Base-by-base conservation (phyloP, 768 basidiomycete genomes). In the Kwoniella mangroviensis region DNA sequence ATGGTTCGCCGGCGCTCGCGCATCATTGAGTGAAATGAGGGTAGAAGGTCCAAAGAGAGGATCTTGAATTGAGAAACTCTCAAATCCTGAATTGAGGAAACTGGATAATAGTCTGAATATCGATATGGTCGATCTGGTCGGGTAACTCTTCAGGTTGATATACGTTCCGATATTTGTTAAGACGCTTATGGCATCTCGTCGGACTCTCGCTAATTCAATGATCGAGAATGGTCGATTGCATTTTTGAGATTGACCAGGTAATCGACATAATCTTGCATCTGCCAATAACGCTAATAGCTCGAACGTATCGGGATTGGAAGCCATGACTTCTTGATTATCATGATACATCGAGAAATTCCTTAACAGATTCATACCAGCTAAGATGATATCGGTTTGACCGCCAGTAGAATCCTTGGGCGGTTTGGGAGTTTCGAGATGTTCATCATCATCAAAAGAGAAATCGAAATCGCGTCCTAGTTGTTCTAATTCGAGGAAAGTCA, bases 261-360 rank as follows among this genome's bases (percentile, higher is more conserved):
- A 6, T 60, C 74, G 58, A 52, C 65, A 45, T 64, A 81, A 68
- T 13, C 78, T 73, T 15, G 90, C 82, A 58, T 85, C 84, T 78
- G 90, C 90, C n/a, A 93, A 72, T 11, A 90, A 90, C 28, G 94
- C 85, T 59, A 94, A 76, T 28, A 92, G 75, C 74, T 89, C 87
- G 43, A 93, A 82, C 13, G 92, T 81, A 60, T 89, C 86, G 6
- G 87, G 86, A 68, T 92, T 89, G 51, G 85, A 86, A 1, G 89
- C 87, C 76, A 96, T 85, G 76, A 88, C 89, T 54, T 85, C 85
- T 70, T 86, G 81, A 76, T 96, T 96, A 72, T 95, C 91, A 7
- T 83, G 84, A 67, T 90, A 85, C 70, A 89, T 85, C n/a, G 92
- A 89, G 74, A 97, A 86, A 84, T 96, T 97, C 56, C 93, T 91